Conservation (phyloP, 306 rosid genomes). For the Trifolium subterraneum region DNA sequence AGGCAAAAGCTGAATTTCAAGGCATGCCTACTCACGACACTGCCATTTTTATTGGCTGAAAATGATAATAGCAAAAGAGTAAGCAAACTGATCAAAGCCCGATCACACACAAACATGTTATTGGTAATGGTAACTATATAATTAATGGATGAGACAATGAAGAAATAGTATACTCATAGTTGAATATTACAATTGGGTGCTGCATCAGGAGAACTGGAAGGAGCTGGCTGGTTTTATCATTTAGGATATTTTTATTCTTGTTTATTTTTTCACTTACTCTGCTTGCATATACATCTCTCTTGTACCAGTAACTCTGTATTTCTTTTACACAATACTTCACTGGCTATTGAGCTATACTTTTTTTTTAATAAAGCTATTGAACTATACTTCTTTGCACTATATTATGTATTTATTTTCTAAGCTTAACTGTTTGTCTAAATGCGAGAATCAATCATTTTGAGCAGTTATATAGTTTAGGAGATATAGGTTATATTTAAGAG, state of each 20-base stretch:
- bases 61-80: neutral
- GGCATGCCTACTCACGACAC: neutral
- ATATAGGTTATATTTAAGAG: conserved; percentile 22
- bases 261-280: neutral
- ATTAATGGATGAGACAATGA: neutral
- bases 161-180: neutral
- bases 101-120: neutral
- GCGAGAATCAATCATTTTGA: conserved; percentile 33
- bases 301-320: neutral
- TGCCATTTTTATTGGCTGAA: neutral
- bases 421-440: conserved; percentile 21
- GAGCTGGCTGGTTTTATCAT: neutral
- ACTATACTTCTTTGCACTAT: conserved; percentile 3
- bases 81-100: neutral
- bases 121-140: neutral
- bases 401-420: conserved; percentile 20
- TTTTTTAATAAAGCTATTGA: neutral
- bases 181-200: neutral
- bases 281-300: neutral
- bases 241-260: neutral
- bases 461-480: conserved; percentile 24
- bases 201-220: neutral
- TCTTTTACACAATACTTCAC: neutral
- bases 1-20: neutral
- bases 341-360: no score